These are phyloP conservation scores for Cystobasidium pallidum DNA, from an alignment of 1,284 basidiomycete genomes.

Conservation along the genomic window DNA sequence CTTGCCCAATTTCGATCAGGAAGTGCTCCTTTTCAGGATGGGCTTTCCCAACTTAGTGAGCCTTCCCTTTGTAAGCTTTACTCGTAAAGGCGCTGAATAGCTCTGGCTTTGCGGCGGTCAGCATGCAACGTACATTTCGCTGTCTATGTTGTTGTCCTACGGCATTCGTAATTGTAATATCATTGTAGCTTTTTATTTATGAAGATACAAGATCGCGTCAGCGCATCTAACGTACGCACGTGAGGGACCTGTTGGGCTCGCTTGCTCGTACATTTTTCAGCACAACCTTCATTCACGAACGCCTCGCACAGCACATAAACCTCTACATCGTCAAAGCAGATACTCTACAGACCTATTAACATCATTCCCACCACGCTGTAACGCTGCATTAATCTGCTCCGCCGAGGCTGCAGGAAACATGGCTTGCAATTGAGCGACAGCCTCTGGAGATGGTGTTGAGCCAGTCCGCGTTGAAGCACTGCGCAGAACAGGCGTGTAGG, in stretches of 20 bases:
- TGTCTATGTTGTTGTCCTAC: background rate
- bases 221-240: no score
- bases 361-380: slow-evolving; percentile 40
- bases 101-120: no score
- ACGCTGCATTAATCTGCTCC: slow-evolving; percentile 30
- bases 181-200: background rate
- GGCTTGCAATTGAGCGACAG: slow-evolving; percentile 33
- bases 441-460: slow-evolving; percentile 28
- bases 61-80: no score
- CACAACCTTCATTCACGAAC: no score
- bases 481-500: no score
- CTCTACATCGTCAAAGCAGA: slow-evolving; percentile 1
- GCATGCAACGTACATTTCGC: no score
- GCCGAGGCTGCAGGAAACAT: slow-evolving; percentile 32
- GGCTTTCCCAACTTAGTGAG: background rate
- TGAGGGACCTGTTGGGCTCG: no score
- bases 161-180: background rate
- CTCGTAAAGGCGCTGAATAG: no score
- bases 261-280: no score
- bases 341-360: slow-evolving; percentile 39
- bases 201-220: no score
- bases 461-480: slow-evolving; percentile 24
- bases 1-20: background rate
- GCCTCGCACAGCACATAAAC: no score
- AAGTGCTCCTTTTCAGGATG: slow-evolving; percentile 14